phyloP scores from a whole-genome alignment of 176 grass and related monocot species.

The Eremochloa ophiuroides region DNA sequence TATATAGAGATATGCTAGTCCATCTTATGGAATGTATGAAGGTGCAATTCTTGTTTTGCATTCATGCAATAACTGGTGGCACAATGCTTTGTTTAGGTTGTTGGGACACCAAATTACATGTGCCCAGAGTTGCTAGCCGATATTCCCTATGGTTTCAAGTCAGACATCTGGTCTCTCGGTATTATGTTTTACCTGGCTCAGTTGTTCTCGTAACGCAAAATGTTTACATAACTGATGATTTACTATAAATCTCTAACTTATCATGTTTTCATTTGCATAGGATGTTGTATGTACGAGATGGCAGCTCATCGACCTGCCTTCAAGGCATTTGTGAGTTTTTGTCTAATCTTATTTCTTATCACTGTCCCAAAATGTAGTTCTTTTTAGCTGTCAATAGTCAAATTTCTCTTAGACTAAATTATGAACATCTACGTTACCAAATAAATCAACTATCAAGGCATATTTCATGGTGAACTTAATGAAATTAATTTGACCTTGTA shows the following conservation, averaged over 20 bases:
- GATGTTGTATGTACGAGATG: conserved; percentile 99
- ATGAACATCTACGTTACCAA: background rate
- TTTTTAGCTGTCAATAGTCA: background rate
- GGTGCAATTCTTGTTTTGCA: background rate
- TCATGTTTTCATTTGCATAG: conserved; percentile 37
- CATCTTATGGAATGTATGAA: conserved; percentile 9
- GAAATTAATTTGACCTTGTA: background rate
- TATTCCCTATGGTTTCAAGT: conserved; percentile 99
- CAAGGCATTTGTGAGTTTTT: conserved; percentile 87
- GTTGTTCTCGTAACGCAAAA: conserved; percentile 43
- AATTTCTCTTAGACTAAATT: background rate
- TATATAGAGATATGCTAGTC: background rate
- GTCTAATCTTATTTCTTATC: conserved; percentile 14
- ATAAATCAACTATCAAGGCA: background rate
- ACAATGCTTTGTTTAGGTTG: conserved; percentile 55
- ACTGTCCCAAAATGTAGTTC: background rate
- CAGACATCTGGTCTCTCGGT: conserved; percentile 99
- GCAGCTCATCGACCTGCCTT: conserved; percentile 97
- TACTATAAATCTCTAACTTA: background rate
- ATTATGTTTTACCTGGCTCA: conserved; percentile 24
- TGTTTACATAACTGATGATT: background rate
- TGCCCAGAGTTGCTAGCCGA: conserved; percentile 95
- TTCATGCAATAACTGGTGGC: background rate
- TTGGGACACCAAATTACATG: conserved; percentile 99
- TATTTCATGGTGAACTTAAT: background rate